Conservation (phyloP, 2,329 filamentous ascomycete species). For the Apiospora aurea region DNA sequence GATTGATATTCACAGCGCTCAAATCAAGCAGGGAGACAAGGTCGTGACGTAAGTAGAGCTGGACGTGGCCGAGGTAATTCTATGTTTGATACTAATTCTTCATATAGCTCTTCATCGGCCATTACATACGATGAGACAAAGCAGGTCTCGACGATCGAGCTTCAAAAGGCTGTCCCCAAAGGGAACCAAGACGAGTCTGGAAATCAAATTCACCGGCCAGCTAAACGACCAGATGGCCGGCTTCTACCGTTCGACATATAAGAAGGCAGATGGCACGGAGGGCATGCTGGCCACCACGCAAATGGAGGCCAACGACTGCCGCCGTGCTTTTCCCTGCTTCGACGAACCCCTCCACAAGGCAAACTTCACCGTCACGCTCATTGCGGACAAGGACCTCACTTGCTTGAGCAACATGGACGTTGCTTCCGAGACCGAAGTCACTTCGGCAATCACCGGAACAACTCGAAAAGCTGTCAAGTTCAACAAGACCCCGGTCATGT, state of each 20-base stretch:
- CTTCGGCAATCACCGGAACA: conserved; percentile 65
- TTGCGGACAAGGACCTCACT: conserved; percentile 89
- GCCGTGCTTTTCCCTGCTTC: conserved; percentile 93
- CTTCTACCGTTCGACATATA: conserved; percentile 96
- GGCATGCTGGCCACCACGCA: conserved; percentile 90
- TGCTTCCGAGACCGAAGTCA: conserved; percentile 76
- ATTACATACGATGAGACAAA: conserved; percentile 78
- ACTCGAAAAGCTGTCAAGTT: conserved; percentile 89
- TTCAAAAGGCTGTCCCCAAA: conserved; percentile 76
- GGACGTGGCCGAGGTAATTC: conserved; percentile 1
- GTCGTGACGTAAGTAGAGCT: conserved; percentile 51
- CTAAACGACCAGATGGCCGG: conserved; percentile 96
- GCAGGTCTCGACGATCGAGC: conserved; percentile 83
- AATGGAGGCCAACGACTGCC: conserved; percentile 95
- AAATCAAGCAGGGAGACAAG: conserved; percentile 67
- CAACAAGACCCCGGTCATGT: conserved; percentile 93
- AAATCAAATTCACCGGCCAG: conserved; percentile 77
- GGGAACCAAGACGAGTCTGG: conserved; percentile 79
- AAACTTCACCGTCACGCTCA: conserved; percentile 86
- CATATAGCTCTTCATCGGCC: conserved; percentile 67
- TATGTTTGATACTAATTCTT: conserved; percentile 30
- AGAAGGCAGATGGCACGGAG: conserved; percentile 77
- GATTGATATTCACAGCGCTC: conserved; percentile 79
- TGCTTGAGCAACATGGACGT: conserved; percentile 98
- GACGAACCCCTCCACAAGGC: conserved; percentile 96